Evolutionary conservation across 1,284 basidiomycete species (phyloP), one percentile per base, ranked within the genome.

Genomic region (Rhodofomes roseus): DNA sequence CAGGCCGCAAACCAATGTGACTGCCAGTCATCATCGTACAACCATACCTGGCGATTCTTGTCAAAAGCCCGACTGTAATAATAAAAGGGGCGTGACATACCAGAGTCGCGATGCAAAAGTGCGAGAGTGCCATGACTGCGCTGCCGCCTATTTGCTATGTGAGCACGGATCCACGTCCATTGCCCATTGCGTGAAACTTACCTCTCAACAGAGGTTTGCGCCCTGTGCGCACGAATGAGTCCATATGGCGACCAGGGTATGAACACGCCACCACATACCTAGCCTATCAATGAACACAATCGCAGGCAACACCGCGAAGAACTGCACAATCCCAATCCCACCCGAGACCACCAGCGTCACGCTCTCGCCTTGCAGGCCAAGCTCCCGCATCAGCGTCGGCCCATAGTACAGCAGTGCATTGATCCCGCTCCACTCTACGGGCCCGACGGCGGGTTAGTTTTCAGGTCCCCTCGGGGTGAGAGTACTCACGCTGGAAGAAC

Each of bases 371-470:
- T 70, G 78, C 25, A 92, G 65, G 5, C 90, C 90, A 51, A 93
- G 79, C 58, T 76, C 81, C 34, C 72, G 76, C 60, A 92, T 82
- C 16, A 93, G 77, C 1, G 84, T 85, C 0, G 91, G 91, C 0
- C 90, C 90, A 64, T 92, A 93, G 67, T 93, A 93, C 8, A 92
- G 74, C 36, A 93, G 70, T 5, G 90, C 89, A 67, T 92, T 93
- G 63, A 92, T 92, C 1, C 90, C 90, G 62, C 85, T 87, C 90
- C 90, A 92, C 75, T 92, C 90, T 92, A 65, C 22, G 22, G 36
- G n/a, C n/a, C n/a, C n/a, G n/a, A n/a, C n/a, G n/a, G n/a, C n/a
- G n/a, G n/a, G n/a, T n/a, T n/a, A n/a, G n/a, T n/a, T n/a, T n/a
- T n/a, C n/a, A n/a, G n/a, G n/a, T n/a, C n/a, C n/a, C n/a, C n/a